Evolutionary conservation across 495 filamentous ascomycete genomes (phyloP), one percentile per base, ranked within the genome.

Genomic region (Talaromyces borbonicus): DNA sequence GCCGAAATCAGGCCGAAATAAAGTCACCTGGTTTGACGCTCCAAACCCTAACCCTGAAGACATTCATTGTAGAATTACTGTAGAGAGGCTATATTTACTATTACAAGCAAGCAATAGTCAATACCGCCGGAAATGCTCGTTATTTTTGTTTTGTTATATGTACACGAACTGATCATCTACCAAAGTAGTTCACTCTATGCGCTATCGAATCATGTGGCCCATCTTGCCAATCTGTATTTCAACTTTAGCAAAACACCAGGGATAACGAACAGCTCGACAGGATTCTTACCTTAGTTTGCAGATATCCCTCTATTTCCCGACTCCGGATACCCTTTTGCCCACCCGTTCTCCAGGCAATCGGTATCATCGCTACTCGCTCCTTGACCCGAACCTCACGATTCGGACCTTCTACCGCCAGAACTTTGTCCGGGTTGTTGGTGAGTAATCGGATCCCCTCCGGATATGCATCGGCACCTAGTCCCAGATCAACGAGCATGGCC

Each of bases 391-490:
- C 73, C 67, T 96, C 90, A 16, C 87, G 71, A 49, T 84, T 84
- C 0, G 87, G 86, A 0, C 92, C 92, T 56, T 98, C 92, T 6
- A 98, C 85, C 2, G 92, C 92, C 19, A 88, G 74, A 24, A 97
- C 82, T 69, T 98, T 98, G 52, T 98, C 92, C 0, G 92, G 92
- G 56, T 98, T 98, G 61, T 98, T 98, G n/a, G 92, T 98, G 49
- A 98, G 67, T 26, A 98, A 62, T 46, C 85, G 69, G 39, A 96
- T 80, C 9, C 92, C 87, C 16, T 70, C 63, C 32, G 82, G 74
- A 29, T 66, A 66, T 8, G 59, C 33, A 44, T 81, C 74, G 2
- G 67, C 76, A 8, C 78, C 78, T 29, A 81, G 57, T 0, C 85
- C 88, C 24, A 98, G 69, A 69, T 98, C 92, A 46, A 81, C 66